phyloP scores from a whole-genome alignment of 176 grass and related monocot species.

The Hyparrhenia diplandra region DNA sequence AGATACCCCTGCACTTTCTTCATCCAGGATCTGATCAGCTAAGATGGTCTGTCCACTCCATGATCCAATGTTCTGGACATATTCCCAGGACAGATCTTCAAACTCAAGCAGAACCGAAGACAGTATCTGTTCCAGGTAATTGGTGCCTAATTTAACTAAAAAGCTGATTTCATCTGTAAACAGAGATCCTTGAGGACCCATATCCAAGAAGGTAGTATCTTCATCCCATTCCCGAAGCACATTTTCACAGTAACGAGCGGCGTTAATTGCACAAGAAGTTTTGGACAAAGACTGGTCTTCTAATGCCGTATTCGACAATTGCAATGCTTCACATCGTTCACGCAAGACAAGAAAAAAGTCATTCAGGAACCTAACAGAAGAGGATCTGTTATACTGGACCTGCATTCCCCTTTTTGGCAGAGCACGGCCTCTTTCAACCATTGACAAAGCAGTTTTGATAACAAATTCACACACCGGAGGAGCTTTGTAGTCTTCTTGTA shows the following conservation, averaged over 20 bases:
- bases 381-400: conserved; percentile 61
- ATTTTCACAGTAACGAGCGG: conserved; percentile 60
- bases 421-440: conserved; percentile 73
- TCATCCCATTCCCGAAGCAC: conserved; percentile 78
- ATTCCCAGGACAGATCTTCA: conserved; percentile 80
- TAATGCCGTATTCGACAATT: conserved; percentile 45
- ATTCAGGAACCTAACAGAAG: conserved; percentile 65
- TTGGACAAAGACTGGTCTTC: conserved; percentile 52
- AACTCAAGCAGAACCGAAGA: conserved; percentile 81
- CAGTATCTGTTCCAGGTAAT: conserved; percentile 82
- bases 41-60: conserved; percentile 19
- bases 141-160: conserved; percentile 70
- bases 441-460: conserved; percentile 64
- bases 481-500: conserved; percentile 83
- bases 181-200: conserved; percentile 51
- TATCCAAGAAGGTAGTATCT: conserved; percentile 66
- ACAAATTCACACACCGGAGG: conserved; percentile 71
- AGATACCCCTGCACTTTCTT: conserved; percentile 55
- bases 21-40: conserved; percentile 39
- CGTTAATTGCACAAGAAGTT: conserved; percentile 66
- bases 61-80: conserved; percentile 66
- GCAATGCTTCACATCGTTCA: conserved; percentile 47
- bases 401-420: conserved; percentile 52
- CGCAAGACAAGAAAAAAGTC: conserved; percentile 63
- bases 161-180: conserved; percentile 62